Evolutionary conservation across 2,329 filamentous ascomycete species (phyloP), one percentile per base, ranked within the genome.

Genomic region (Aspergillus fischeri): DNA sequence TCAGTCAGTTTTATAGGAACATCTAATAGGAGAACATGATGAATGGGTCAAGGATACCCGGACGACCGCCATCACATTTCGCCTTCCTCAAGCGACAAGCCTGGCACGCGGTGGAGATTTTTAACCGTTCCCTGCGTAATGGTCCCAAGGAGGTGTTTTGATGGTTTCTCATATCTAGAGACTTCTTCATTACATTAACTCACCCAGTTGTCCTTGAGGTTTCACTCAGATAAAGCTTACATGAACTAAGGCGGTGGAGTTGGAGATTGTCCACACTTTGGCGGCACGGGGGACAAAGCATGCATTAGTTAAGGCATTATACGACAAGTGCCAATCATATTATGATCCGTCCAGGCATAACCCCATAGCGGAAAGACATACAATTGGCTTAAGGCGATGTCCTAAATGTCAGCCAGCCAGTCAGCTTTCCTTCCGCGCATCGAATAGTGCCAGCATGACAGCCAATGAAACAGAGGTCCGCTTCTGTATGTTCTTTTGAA

Each of bases 1-100:
- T 21, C 41, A 42, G 38, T 3, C 24, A 7, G 4, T 27, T 1
- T 27, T 27, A 27, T 27, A 27, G 25, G 5, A 27, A 27, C 25
- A 27, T 10, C 29, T 32, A 2, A 32, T 14, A 32, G 29, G 4
- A 32, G 11, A 4, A n/a, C n/a, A 8, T 10, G 20, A n/a, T 42
- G 4, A 21, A 49, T 27, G n/a, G 6, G 35, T 10, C 17, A 48
- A 24, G 38, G 27, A 29, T 61, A 63, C 61, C 57, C 5, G 60
- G 62, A 17, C 57, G 60, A 32, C 42, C 20, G 9, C 63, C 63
- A 29, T 64, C 61, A 21, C 63, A 64, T 58, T 64, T 64, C 10
- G 49, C 28, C 52, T 64, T 64, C 14, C 63, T 57, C 28, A 44
- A 54, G 4, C 63, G 63, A 51, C 63, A 64, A 10, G 51, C 45